Percentiles rank a stretch among this genome's conserved stretches.
phyloP scores from a whole-genome alignment of 1,139 yeast genomes.

The Suhomyces ambrosiae region DNA sequence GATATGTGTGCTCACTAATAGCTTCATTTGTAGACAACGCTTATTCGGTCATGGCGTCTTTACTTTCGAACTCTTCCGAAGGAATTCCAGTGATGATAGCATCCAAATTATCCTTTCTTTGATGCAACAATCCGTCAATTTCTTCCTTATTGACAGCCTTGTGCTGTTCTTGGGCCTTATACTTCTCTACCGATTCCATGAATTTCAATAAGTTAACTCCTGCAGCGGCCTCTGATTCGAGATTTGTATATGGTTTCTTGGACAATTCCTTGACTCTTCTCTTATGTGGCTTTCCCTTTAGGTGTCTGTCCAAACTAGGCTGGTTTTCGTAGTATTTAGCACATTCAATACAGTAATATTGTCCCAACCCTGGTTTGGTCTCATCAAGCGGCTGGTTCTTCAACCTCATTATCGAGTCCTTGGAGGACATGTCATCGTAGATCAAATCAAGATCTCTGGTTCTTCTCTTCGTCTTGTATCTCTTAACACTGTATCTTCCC shows the following conservation, averaged over 20 bases:
- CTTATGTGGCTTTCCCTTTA: constrained; percentile 77
- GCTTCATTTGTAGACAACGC: background rate
- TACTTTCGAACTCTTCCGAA: constrained; percentile 21
- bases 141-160: constrained; percentile 44
- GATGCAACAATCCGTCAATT: constrained; percentile 36
- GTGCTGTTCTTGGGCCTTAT: constrained; percentile 43
- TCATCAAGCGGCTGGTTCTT: constrained; percentile 88
- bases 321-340: constrained; percentile 89
- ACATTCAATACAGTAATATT: constrained; percentile 91
- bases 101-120: constrained; percentile 45
- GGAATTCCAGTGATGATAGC: constrained; percentile 42
- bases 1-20: too few relatives aligned
- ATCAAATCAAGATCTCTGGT: constrained; percentile 85
- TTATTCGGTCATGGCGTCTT: constrained; percentile 12
- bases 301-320: constrained; percentile 69
- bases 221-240: constrained; percentile 89
- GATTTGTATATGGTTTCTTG: constrained; percentile 79
- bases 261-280: constrained; percentile 78
- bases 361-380: constrained; percentile 90
- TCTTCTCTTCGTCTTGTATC: constrained; percentile 80
- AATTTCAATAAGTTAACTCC: constrained; percentile 75
- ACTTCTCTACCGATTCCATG: constrained; percentile 60
- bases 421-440: constrained; percentile 68
- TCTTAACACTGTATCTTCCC: constrained; percentile 83
- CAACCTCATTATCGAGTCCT: constrained; percentile 61